phyloP scores from a whole-genome alignment of 148 eudicot species.

The Chenopodium quinoa region DNA sequence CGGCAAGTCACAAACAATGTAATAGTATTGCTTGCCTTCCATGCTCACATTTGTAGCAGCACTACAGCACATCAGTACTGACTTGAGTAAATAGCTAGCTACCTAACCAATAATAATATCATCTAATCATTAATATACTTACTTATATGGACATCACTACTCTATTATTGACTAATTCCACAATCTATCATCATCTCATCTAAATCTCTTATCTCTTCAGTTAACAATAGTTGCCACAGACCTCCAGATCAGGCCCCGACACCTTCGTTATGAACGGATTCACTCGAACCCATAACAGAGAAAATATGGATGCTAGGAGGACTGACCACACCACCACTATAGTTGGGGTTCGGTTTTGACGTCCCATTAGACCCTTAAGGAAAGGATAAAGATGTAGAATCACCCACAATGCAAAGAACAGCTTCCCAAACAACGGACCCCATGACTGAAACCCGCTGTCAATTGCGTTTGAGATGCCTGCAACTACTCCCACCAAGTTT shows the following conservation, averaged over 20 bases:
- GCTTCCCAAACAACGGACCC: constrained; percentile 59
- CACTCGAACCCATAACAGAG: constrained; percentile 54
- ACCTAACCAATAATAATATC: too few relatives aligned
- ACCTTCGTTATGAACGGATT: constrained; percentile 49
- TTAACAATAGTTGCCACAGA: too few relatives aligned
- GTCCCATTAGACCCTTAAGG: constrained; percentile 64
- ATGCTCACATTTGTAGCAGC: too few relatives aligned
- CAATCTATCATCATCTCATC: too few relatives aligned
- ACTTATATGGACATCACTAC: too few relatives aligned
- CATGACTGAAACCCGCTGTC: constrained; percentile 58
- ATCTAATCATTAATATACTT: too few relatives aligned
- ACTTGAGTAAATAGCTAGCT: too few relatives aligned
- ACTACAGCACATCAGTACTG: too few relatives aligned
- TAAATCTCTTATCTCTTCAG: too few relatives aligned
- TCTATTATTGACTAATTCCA: too few relatives aligned
- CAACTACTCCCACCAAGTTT: constrained; percentile 50
- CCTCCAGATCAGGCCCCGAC: constrained; percentile 31
- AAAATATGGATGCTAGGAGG: constrained; percentile 62
- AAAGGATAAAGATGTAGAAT: constrained; percentile 60
- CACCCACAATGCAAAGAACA: constrained; percentile 63
- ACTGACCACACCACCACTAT: constrained; percentile 60
- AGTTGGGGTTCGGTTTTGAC: constrained; percentile 50
- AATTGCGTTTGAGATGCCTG: constrained; percentile 50
- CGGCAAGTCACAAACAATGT: too few relatives aligned
- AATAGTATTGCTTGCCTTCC: too few relatives aligned